These are phyloP conservation scores for Cladosporium phlei DNA, from an alignment of 2,329 filamentous ascomycete genomes.

Conservation along the genomic window DNA sequence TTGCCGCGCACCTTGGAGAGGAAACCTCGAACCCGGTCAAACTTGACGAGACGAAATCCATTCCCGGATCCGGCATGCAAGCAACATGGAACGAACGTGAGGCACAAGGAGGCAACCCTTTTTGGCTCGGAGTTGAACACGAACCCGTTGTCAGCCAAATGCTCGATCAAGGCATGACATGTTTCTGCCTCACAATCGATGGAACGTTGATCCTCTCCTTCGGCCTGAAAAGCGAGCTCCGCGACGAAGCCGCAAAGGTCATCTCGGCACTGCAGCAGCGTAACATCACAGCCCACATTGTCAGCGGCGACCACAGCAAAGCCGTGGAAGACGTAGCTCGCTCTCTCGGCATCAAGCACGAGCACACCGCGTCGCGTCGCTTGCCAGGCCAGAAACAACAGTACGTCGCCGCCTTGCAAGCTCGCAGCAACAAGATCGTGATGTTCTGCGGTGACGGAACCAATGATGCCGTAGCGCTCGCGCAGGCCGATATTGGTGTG, in stretches of 20 bases:
- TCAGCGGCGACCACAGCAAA: conserved; percentile 52
- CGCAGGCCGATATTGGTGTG: conserved; percentile 65
- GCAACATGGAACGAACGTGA: conserved; percentile 30
- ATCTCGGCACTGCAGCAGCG: conserved; percentile 47
- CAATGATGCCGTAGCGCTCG: conserved; percentile 70
- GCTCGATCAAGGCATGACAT: conserved; percentile 42
- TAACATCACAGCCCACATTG: conserved; percentile 49
- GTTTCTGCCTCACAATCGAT: conserved; percentile 55
- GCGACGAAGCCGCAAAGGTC: conserved; percentile 48
- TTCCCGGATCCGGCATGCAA: conserved; percentile 43
- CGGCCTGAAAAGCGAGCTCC: conserved; percentile 45
- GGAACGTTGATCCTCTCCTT: conserved; percentile 43
- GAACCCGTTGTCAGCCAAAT: conserved; percentile 31
- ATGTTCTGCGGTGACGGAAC: conserved; percentile 75
- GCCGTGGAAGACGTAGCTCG: conserved; percentile 48
- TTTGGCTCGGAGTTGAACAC: conserved; percentile 41
- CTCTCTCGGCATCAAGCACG: conserved; percentile 36
- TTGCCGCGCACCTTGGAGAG: conserved; percentile 26
- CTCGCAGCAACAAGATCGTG: conserved; percentile 35
- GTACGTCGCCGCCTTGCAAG: conserved; percentile 41
- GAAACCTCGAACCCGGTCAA: background rate
- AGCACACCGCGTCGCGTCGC: conserved; percentile 42
- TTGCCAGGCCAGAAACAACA: conserved; percentile 52
- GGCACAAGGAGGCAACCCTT: conserved; percentile 44
- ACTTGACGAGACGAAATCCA: conserved; percentile 30